These are phyloP conservation scores for Chalaropsis thielavioides DNA, from an alignment of 2,329 filamentous ascomycete species.

Conservation along the genomic window DNA sequence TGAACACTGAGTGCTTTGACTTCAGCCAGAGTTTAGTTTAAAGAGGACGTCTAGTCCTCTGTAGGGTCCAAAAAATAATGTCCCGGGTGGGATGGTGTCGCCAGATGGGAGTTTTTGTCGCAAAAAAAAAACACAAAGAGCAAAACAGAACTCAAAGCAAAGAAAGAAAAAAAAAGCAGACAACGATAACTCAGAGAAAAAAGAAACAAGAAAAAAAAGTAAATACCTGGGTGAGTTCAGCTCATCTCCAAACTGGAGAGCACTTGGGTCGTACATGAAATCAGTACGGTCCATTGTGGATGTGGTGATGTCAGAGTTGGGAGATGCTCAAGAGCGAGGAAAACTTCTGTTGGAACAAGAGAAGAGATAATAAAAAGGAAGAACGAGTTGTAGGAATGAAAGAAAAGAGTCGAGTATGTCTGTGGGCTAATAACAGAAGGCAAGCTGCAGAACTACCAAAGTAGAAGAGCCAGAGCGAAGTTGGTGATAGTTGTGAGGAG, in stretches of 20 bases:
- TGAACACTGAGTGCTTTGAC: background rate
- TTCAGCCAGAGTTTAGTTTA: background rate
- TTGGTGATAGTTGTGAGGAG: constrained; percentile 1
- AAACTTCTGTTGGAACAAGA: background rate
- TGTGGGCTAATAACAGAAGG: constrained; percentile 1
- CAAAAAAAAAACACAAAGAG: constrained; percentile 25
- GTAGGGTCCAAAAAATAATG: background rate
- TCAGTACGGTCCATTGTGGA: constrained; percentile 12
- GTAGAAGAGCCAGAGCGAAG: constrained; percentile 1
- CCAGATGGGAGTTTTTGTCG: constrained; percentile 21
- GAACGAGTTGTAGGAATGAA: background rate
- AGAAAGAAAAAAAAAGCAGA: constrained; percentile 16
- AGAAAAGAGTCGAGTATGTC: background rate
- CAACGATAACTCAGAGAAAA: constrained; percentile 23
- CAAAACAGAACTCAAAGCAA: constrained; percentile 23
- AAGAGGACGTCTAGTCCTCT: constrained; percentile 2
- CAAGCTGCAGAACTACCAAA: constrained; percentile 1
- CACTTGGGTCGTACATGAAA: constrained; percentile 14
- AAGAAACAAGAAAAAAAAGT: constrained; percentile 33
- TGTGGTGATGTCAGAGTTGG: background rate
- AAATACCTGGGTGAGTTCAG: constrained; percentile 49
- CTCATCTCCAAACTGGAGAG: constrained; percentile 39
- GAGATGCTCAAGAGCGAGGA: background rate
- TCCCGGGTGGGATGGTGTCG: constrained; percentile 6
- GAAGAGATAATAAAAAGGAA: background rate